Base-by-base conservation (phyloP, 2,329 filamentous ascomycete species). In the Westerdykella aurantiaca region DNA sequence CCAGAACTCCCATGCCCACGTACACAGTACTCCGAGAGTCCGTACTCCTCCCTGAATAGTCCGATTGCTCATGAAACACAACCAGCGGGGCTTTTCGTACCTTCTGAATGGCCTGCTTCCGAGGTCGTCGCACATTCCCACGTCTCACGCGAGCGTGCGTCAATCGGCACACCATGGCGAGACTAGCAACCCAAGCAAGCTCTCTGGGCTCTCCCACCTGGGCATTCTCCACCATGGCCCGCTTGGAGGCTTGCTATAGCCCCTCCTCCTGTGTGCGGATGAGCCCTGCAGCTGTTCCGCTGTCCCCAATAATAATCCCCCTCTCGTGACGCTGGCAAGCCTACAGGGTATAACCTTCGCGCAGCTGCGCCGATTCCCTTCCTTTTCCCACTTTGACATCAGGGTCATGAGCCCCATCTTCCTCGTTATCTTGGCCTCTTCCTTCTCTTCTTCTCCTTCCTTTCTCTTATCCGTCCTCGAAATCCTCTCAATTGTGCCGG, bases 401-500 rank as follows among this genome's bases (percentile, higher is more conserved):
- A 29, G 11, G 3, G 4, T 29, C 25, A 9, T 29, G 11, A 29
- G 25, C 9, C 25, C 25, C 11, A 29, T 29, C 7, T 29, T 29
- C 25, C 10, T 29, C 25, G 2, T 12, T 12, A 9, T 29, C 7
- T 9, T 12, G 4, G 11, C 37, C 31, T 35, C 41, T 18, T 35
- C 7, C 37, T 34, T 35, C 41, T 25, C 31, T 45, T 22, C 37
- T 34, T 44, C 43, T 31, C 41, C 43, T 41, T 44, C 37, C 29
- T 39, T 34, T 13, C 38, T 41, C 43, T 37, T 39, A 22, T 40
- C 38, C 38, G 29, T 41, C 22, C 41, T 43, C 39, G 37, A 41
- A 29, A 39, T 43, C 49, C 14, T 43, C 49, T 17, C 21, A 23
- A 10, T 12, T 29, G 25, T 37, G 29, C 39, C 48, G 46, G 42